Base-by-base conservation (phyloP, 2,329 filamentous ascomycete species). In the Exophiala phaeomuriformis region DNA sequence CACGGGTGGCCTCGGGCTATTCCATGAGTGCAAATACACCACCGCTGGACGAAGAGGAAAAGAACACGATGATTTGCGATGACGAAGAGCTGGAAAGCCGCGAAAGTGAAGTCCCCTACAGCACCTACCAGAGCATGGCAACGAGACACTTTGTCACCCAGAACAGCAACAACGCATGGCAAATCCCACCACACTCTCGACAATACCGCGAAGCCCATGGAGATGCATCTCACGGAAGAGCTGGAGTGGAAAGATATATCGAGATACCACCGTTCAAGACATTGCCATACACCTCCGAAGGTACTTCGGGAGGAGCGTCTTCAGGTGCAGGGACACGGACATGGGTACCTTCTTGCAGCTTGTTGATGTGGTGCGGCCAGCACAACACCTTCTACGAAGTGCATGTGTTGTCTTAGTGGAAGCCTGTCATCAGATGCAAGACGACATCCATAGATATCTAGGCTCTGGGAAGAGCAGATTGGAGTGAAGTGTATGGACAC, bases 341-440 rank as follows among this genome's bases (percentile, higher is more conserved):
- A 41, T 59, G 57, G 57, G 48, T 57, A 37, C 57, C 57, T 10
- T 52, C 57, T 9, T 59, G 57, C 52, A 55, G 51, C 36, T 43
- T 59, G 30, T 28, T 57, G 32, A 57, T 59, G 57, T 59, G 57
- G 57, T 59, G 57, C 29, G 41, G 30, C 36, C 42, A 47, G n/a
- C 57, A 59, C 52, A 52, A 57, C 43, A 55, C 47, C 12, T 59
- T 56, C 49, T 59, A 59, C 30, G 57, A 59, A 36, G 52, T 59
- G 10, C 57, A 59, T 37, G 49, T 56, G 29, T 27, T 59, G 33
- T 59, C 57, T 32, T 59, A 40, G 32, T 28, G 41, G 32, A 33
- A 47, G 28, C 28, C 6, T 4, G 39, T 19, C 19, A 19, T 19
- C 19, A 35, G 42, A 41, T 31, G 19, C 28, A 45, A 3, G 42